A percentile compares a stretch with the other conserved stretches of the same genome.
Evolutionary conservation across 2,329 filamentous ascomycete genomes (phyloP).

Genomic region (Fusarium pseudograminearum): DNA sequence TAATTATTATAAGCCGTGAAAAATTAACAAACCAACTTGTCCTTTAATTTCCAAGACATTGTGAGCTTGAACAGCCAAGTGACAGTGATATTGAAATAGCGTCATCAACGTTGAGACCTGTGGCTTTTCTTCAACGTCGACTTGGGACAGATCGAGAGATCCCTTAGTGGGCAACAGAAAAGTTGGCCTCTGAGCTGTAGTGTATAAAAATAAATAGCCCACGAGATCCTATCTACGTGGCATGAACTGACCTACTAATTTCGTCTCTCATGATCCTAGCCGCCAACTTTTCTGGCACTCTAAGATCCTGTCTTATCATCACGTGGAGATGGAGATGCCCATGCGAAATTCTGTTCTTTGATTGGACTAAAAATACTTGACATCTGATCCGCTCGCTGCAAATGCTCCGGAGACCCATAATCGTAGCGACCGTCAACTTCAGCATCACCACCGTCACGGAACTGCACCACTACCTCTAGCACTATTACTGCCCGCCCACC

Average conservation of each 20-base stretch:
- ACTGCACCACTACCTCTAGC: conserved; percentile 24
- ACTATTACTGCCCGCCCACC: neutral
- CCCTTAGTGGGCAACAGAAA: neutral
- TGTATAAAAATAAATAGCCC: too few species aligned
- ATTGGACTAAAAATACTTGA: conserved; percentile 44
- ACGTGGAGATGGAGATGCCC: conserved; percentile 35
- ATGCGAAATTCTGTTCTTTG: neutral
- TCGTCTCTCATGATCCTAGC: neutral
- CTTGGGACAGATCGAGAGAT: conserved; percentile 28
- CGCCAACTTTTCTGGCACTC: too few species aligned
- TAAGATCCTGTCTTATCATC: conserved; percentile 41
- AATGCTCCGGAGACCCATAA: conserved; percentile 43
- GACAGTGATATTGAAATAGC: neutral
- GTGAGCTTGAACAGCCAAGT: neutral
- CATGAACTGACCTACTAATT: neutral
- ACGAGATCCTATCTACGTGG: too few species aligned
- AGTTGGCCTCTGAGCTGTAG: too few species aligned
- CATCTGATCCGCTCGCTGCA: conserved; percentile 37
- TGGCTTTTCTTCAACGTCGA: conserved; percentile 15
- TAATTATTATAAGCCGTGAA: neutral
- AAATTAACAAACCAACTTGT: neutral
- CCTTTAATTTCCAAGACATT: neutral
- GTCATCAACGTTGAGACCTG: conserved; percentile 6
- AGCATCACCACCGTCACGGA: conserved; percentile 34
- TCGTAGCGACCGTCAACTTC: conserved; percentile 39